These are phyloP conservation scores for Lachancea fermentati DNA, from an alignment of 805 yeast species.

Conservation along the genomic window DNA sequence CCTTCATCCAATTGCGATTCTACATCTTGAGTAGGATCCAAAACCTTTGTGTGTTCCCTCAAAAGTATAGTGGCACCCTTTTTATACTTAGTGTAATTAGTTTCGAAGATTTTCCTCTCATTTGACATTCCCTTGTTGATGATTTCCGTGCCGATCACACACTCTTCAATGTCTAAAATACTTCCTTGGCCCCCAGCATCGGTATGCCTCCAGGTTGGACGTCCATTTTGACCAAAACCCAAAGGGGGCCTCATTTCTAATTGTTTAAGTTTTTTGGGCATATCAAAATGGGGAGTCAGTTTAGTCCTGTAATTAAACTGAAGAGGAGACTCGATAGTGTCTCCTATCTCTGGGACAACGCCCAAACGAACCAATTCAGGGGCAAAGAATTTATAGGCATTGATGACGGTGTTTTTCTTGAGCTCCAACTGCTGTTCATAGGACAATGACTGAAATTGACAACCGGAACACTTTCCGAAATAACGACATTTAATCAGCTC, in stretches of 20 bases:
- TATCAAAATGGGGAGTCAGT: conserved; percentile 90
- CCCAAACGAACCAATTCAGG: conserved; percentile 41
- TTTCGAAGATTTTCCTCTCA: conserved; percentile 55
- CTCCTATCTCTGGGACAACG: conserved; percentile 53
- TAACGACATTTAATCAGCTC: conserved; percentile 61
- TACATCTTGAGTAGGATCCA: conserved; percentile 22
- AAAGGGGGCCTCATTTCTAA: conserved; percentile 54
- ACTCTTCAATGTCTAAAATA: conserved; percentile 89
- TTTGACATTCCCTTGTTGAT: conserved; percentile 67
- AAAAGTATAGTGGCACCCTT: conserved; percentile 84
- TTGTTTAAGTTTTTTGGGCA: conserved; percentile 49
- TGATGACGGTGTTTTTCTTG: conserved; percentile 67
- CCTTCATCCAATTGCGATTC: conserved; percentile 37
- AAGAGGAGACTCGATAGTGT: conserved; percentile 72
- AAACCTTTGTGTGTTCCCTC: conserved; percentile 63
- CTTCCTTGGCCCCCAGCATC: conserved; percentile 52
- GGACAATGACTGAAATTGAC: conserved; percentile 80
- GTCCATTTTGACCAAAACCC: conserved; percentile 87
- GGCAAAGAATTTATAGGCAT: conserved; percentile 78
- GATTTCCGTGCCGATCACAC: conserved; percentile 79
- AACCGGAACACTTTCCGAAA: conserved; percentile 91
- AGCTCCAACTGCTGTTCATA: conserved; percentile 68
- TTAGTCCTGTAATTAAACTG: conserved; percentile 81
- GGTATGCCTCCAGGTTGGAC: conserved; percentile 59
- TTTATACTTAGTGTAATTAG: conserved; percentile 43